Evolutionary conservation across 202 grass and related monocot species (phyloP).

Genomic region (Bolboschoenoplectus hybrid): DNA sequence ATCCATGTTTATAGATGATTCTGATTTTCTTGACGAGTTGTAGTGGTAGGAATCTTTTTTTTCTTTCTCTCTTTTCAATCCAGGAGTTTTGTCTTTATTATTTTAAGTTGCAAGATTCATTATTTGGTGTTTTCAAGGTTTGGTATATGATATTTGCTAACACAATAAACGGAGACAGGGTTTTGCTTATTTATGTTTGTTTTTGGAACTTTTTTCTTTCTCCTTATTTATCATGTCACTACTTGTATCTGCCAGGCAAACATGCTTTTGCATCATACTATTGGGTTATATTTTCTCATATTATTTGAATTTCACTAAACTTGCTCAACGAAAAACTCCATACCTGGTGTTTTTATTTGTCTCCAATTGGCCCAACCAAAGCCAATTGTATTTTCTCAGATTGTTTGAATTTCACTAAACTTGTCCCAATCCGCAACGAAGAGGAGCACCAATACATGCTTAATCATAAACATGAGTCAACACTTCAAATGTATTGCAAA

Average conservation of each 20-base stretch:
- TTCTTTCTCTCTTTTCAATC: constrained; percentile 4
- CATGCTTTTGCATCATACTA: background rate
- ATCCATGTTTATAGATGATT: constrained; percentile 18
- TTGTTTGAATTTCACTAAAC: too few relatives aligned
- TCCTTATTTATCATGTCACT: background rate
- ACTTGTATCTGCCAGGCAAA: background rate
- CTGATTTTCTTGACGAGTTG: constrained; percentile 36
- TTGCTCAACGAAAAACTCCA: too few relatives aligned
- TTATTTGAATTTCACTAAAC: too few relatives aligned
- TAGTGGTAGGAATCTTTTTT: background rate
- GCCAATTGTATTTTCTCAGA: too few relatives aligned
- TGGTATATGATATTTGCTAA: constrained; percentile 19
- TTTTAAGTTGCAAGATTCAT: background rate
- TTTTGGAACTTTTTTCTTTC: background rate
- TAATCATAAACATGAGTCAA: too few relatives aligned
- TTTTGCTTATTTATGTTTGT: background rate
- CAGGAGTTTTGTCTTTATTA: background rate
- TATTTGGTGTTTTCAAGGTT: constrained; percentile 12
- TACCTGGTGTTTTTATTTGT: too few relatives aligned
- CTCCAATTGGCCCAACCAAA: too few relatives aligned
- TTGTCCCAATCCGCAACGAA: too few relatives aligned
- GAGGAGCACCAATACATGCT: too few relatives aligned
- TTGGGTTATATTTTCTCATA: too few relatives aligned
- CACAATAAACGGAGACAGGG: background rate
- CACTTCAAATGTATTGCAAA: too few relatives aligned